Conservation (phyloP, 2,329 filamentous ascomycete species). For the Boeremia exigua region DNA sequence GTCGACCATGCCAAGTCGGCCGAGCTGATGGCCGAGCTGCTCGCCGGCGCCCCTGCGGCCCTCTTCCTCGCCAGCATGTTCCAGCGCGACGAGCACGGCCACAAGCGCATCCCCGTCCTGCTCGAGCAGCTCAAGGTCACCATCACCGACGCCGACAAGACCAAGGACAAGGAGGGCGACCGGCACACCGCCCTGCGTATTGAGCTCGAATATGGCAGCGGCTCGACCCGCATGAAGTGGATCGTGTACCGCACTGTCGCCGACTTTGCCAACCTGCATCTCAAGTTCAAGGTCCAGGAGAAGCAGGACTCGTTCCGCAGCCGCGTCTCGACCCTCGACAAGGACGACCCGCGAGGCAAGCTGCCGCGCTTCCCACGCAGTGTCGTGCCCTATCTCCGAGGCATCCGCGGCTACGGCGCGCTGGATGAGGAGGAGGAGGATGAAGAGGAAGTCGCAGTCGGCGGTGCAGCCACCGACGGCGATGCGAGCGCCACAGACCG, state of each 20-base stretch:
- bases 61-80: constrained; percentile 97
- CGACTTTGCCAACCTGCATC: constrained; percentile 91
- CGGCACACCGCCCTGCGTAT: constrained; percentile 88
- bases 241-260: constrained; percentile 83
- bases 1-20: constrained; percentile 95
- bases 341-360: constrained; percentile 70
- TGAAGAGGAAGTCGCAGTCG: constrained; percentile 62
- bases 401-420: constrained; percentile 70
- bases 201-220: constrained; percentile 94
- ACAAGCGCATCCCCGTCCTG: constrained; percentile 91
- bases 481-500: constrained; percentile 74
- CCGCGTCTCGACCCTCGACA: constrained; percentile 58
- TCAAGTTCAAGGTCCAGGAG: constrained; percentile 88
- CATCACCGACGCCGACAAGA: constrained; percentile 75
- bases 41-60: constrained; percentile 90
- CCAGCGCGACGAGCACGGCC: constrained; percentile 93
- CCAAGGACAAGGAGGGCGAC: constrained; percentile 49
- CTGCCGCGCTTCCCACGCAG: constrained; percentile 89
- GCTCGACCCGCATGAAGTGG: constrained; percentile 96
- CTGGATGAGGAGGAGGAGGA: constrained; percentile 75
- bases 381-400: constrained; percentile 87
- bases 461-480: constrained; percentile 64
- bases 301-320: constrained; percentile 80
- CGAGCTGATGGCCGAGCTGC: constrained; percentile 92
- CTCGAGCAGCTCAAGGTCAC: constrained; percentile 92